Evolutionary conservation across 2,329 filamentous ascomycete species (phyloP).

Genomic region (Colletotrichum lindemuthianum): DNA sequence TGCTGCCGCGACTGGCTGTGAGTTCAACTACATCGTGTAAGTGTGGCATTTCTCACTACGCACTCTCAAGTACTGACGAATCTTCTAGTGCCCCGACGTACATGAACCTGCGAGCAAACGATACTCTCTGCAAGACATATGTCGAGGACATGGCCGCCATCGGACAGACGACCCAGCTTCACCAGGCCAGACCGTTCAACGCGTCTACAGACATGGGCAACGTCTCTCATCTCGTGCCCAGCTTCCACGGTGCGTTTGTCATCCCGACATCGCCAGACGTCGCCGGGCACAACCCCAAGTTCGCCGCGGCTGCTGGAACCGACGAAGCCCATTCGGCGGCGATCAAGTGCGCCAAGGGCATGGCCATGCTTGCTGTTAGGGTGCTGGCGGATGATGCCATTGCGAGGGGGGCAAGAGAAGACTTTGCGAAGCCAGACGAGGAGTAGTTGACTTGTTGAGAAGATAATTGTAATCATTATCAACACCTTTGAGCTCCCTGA

Average conservation of each 20-base stretch:
- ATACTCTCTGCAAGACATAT: slow-evolving; percentile 55
- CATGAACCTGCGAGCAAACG: slow-evolving; percentile 56
- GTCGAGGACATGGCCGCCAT: slow-evolving; percentile 53
- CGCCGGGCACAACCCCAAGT: slow-evolving; percentile 51
- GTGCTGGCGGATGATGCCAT: slow-evolving; percentile 42
- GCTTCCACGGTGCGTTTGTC: slow-evolving; percentile 59
- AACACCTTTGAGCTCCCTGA: too few relatives aligned
- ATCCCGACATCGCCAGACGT: slow-evolving; percentile 51
- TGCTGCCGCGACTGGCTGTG: slow-evolving; percentile 48
- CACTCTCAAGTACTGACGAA: neutral
- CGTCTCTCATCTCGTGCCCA: slow-evolving; percentile 57
- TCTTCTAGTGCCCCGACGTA: slow-evolving; percentile 49
- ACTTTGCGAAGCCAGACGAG: slow-evolving; percentile 19
- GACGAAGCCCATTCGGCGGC: slow-evolving; percentile 52
- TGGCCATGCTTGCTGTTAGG: slow-evolving; percentile 50
- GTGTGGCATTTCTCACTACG: slow-evolving; percentile 13
- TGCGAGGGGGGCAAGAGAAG: slow-evolving; percentile 4
- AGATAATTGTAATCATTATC: neutral
- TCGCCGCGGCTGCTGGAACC: slow-evolving; percentile 55
- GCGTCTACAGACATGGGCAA: slow-evolving; percentile 63
- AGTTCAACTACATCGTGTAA: slow-evolving; percentile 47
- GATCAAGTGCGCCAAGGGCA: slow-evolving; percentile 55
- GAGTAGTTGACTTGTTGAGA: neutral
- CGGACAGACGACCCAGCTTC: slow-evolving; percentile 48
- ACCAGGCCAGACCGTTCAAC: slow-evolving; percentile 48